Evolutionary conservation across 2,329 filamentous ascomycete genomes (phyloP).

Genomic region (Dactylellina leptospora): DNA sequence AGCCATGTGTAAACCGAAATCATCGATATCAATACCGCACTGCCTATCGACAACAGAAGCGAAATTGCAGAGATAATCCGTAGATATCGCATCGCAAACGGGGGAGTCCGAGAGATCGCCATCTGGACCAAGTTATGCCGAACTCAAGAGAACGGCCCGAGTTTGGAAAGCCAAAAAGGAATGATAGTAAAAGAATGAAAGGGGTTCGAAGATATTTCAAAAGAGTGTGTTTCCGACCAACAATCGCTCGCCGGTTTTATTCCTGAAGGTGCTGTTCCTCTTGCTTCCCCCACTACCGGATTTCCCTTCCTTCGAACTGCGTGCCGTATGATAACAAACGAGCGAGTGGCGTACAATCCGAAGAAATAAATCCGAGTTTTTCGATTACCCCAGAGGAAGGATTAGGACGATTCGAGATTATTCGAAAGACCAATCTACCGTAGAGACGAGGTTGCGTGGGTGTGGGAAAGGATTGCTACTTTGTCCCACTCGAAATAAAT

Average conservation of each 20-base stretch:
- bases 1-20: slow-evolving; percentile 47
- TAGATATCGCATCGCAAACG: slow-evolving; percentile 47
- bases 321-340: slow-evolving; percentile 19
- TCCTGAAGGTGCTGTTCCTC: slow-evolving; percentile 10
- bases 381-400: background rate
- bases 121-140: slow-evolving; percentile 32
- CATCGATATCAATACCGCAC: slow-evolving; percentile 41
- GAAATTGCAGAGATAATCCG: slow-evolving; percentile 36
- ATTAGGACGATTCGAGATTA: slow-evolving; percentile 29
- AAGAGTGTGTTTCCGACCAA: background rate
- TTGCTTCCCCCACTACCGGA: slow-evolving; percentile 12
- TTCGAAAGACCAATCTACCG: slow-evolving; percentile 16
- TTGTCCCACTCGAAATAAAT: slow-evolving; percentile 41
- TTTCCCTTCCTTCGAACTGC: slow-evolving; percentile 14
- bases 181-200: slow-evolving; percentile 12
- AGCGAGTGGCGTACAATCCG: slow-evolving; percentile 3
- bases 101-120: slow-evolving; percentile 46
- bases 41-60: slow-evolving; percentile 32
- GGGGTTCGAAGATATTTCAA: slow-evolving; percentile 1
- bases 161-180: background rate
- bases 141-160: slow-evolving; percentile 26
- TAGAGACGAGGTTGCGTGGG: slow-evolving; percentile 6
- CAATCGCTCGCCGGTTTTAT: slow-evolving; percentile 31
- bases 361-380: slow-evolving; percentile 42
- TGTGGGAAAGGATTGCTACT: slow-evolving; percentile 39